Percentiles rank a stretch among this genome's conserved stretches.
phyloP scores from a whole-genome alignment of 2,329 filamentous ascomycete genomes.

The Rhinocladiella mackenziei region DNA sequence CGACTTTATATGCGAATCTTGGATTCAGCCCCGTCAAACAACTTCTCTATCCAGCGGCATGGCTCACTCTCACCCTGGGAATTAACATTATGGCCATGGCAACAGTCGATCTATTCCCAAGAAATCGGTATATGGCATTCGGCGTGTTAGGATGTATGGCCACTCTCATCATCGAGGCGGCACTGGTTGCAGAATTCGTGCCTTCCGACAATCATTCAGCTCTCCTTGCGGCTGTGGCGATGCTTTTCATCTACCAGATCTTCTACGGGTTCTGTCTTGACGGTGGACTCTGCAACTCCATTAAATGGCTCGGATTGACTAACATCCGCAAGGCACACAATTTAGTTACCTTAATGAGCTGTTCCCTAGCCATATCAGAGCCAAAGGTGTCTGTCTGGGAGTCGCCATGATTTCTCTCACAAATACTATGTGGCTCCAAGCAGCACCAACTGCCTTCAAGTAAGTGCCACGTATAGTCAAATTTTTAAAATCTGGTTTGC shows the following conservation, averaged over 20 bases:
- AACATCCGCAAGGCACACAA: too few species aligned
- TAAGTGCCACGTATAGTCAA: too few species aligned
- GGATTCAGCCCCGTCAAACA: constrained; percentile 39
- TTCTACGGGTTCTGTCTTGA: constrained; percentile 45
- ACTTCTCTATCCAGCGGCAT: constrained; percentile 24
- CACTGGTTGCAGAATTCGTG: constrained; percentile 36
- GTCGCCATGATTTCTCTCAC: constrained; percentile 37
- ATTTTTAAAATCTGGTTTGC: too few species aligned
- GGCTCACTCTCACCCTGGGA: constrained; percentile 25
- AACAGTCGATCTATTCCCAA: constrained; percentile 22
- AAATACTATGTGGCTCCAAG: constrained; percentile 37
- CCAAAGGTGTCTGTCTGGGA: constrained; percentile 32
- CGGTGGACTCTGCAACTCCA: too few species aligned
- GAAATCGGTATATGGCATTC: constrained; percentile 25
- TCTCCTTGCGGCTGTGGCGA: constrained; percentile 39
- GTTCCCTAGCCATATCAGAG: constrained; percentile 42
- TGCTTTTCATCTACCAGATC: constrained; percentile 40
- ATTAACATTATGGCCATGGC: constrained; percentile 20
- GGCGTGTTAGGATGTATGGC: constrained; percentile 40
- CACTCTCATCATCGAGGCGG: constrained; percentile 40
- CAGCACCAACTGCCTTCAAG: constrained; percentile 33
- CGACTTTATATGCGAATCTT: constrained; percentile 44
- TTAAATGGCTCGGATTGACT: too few species aligned
- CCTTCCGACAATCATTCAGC: constrained; percentile 34
- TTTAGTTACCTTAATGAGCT: constrained; percentile 48